Conservation (phyloP, 2,329 filamentous ascomycete species). For the Aureobasidium sp. region DNA sequence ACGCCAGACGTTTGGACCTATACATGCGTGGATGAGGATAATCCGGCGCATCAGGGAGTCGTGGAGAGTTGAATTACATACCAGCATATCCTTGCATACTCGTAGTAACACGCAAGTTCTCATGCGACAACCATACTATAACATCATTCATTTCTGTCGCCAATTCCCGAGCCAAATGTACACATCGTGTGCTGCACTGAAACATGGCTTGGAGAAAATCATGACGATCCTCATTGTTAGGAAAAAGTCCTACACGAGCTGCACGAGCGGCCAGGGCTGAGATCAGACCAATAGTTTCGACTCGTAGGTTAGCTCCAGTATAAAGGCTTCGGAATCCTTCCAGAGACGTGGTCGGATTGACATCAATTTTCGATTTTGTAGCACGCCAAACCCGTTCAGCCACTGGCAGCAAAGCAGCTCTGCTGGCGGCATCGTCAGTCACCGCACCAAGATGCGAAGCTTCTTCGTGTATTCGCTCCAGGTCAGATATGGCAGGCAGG, state of each 20-base stretch:
- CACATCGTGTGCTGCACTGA: slow-evolving; percentile 8
- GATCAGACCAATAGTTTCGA: slow-evolving; percentile 21
- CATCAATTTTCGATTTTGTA: not conserved
- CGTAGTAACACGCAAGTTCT: slow-evolving; percentile 1
- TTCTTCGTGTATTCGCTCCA: not conserved
- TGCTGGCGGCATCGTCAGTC: not conserved
- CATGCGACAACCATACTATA: slow-evolving; percentile 17
- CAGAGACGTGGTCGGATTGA: not conserved
- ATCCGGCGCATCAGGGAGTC: too few species aligned
- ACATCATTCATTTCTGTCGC: slow-evolving; percentile 16
- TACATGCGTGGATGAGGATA: not conserved
- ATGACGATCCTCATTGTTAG: slow-evolving; percentile 10
- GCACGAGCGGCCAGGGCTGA: slow-evolving; percentile 19
- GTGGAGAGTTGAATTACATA: not conserved
- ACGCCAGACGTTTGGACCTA: slow-evolving; percentile 17
- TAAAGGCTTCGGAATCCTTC: slow-evolving; percentile 17
- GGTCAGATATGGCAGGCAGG: not conserved
- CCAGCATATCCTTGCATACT: not conserved
- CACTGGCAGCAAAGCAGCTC: not conserved
- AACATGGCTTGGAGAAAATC: slow-evolving; percentile 18
- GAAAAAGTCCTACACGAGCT: slow-evolving; percentile 9
- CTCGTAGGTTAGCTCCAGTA: slow-evolving; percentile 19
- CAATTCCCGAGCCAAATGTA: slow-evolving; percentile 17
- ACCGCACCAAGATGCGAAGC: not conserved
- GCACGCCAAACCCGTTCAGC: not conserved